Base-by-base conservation (phyloP, 1,284 basidiomycete genomes). In the Anthracocystis setariae region DNA sequence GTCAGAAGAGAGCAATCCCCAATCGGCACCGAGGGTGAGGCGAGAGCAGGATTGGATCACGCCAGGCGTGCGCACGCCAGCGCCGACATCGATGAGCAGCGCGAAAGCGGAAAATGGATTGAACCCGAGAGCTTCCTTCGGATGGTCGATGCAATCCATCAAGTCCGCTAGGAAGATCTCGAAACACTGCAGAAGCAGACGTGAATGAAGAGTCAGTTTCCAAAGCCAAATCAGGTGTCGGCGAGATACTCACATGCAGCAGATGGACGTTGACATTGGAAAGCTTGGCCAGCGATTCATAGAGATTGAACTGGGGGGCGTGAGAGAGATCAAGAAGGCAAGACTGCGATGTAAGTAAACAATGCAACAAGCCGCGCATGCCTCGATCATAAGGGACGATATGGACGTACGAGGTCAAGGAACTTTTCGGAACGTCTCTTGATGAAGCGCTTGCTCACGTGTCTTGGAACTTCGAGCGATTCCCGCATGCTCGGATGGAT, bases 91-190 rank as follows among this genome's bases (percentile, higher is more conserved):
- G 43, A 69, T 48, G 10, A 69, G 29, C 9, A 48, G 39, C 2
- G 66, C 66, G 3, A 69, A 27, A 0, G 60, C 66, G 3, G 55
- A 20, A 8, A 59, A 63, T 0, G 66, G 66, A 9, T 63, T 63
- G 46, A 49, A 63, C 1, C 52, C 60, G 15, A 27, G 5, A 10
- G 47, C 20, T 15, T 69, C 66, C 5, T 62, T n/a, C 0, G 66
- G 60, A 20, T 63, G 66, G 8, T 69, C 66, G 40, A 69, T 47
- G 42, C 66, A 69, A n/a, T 63, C 45, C 66, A 69, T 63, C 0
- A 69, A 39, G 2, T 69, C 66, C 8, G 25, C 42, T 0, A 69
- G 29, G 18, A 55, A 44, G 0, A 9, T 1, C 18, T 69, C 66
- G 13, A 63, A 51, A 0, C 27, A 21, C 57, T 56, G 56, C 13